A percentile compares a stretch with the other conserved stretches of the same genome.
These are phyloP conservation scores for Tricholoma furcatifolium DNA, from an alignment of 768 basidiomycete species.

Conservation along the genomic window DNA sequence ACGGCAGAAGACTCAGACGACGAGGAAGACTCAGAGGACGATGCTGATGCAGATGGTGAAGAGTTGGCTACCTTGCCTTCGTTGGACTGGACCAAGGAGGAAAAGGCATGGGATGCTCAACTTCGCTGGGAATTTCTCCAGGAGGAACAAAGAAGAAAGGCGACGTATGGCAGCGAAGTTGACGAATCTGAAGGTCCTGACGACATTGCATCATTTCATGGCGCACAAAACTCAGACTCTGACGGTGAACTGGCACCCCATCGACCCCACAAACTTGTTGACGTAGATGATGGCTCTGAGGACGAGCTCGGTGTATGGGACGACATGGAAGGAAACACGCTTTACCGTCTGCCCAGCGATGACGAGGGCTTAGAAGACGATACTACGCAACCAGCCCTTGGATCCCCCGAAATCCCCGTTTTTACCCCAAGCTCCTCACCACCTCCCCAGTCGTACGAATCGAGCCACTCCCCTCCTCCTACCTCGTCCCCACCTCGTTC, in stretches of 20 bases:
- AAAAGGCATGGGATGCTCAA: constrained; percentile 48
- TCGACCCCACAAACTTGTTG: constrained; percentile 1
- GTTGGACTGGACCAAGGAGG: constrained; percentile 26
- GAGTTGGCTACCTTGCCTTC: constrained; percentile 52
- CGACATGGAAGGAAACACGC: constrained; percentile 38
- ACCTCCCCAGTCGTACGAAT: background rate
- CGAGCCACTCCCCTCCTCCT: constrained; percentile 11
- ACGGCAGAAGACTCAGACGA: constrained; percentile 29
- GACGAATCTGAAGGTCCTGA: constrained; percentile 34
- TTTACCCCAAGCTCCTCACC: background rate
- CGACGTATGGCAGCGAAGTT: constrained; percentile 44
- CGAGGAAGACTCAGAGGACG: constrained; percentile 50
- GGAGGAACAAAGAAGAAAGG: constrained; percentile 54
- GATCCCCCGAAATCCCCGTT: constrained; percentile 7
- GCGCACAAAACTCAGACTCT: background rate
- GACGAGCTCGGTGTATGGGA: constrained; percentile 39
- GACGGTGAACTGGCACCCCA: background rate
- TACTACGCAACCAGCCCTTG: constrained; percentile 1
- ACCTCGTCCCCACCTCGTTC: constrained; percentile 21
- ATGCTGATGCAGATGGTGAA: constrained; percentile 48
- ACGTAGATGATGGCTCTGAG: constrained; percentile 21
- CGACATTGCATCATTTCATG: constrained; percentile 12
- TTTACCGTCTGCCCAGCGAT: constrained; percentile 28
- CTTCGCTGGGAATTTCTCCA: constrained; percentile 69
- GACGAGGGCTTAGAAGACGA: constrained; percentile 35